Base-by-base conservation (phyloP, 2,329 filamentous ascomycete genomes). In the Fusarium sarcochroum region DNA sequence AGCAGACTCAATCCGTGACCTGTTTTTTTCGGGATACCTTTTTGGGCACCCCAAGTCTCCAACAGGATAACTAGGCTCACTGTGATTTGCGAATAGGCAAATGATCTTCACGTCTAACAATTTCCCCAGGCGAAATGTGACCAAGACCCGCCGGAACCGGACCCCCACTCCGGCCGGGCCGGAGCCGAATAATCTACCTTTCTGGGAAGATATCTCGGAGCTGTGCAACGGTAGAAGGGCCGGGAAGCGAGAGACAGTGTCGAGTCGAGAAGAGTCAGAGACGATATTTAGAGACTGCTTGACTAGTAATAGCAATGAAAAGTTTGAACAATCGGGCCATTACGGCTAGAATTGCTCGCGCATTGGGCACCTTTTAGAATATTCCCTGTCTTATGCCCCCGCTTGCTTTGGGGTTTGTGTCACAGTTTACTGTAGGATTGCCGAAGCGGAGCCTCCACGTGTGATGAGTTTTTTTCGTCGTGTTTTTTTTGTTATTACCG, bases 351-450 rank as follows among this genome's bases (percentile, higher is more conserved):
- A 51, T 51, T 47, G 34, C 30, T 62, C 41, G 51, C 58, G 58
- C 64, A 68, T 62, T 65, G 63, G 63, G 60, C 52, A 55, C 37
- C 23, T 50, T 30, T 40, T 32, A 37, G 9, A 32, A 27, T 51
- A 48, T 59, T 59, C 60, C 61, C 60, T 65, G 60, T 65, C 52
- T 53, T 53, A 64, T 59, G 52, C 37, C 61, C 59, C 61, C 61
- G 60, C 61, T 65, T 53, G 25, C 40, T 53, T 65, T 64, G 59
- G 45, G 30, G 37, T 38, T 47, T 46, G 41, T 64, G 61, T 64
- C 63, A 66, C 63, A 60, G 53, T 56, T 53, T 50, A 49, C 56
- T 58, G 62, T 64, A 71, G 70, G 70, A 71, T 63, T 73, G 52
- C 59, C 63, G 48, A 61, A 65, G 66, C 58, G 58, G 56, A 63